Evolutionary conservation across 2,329 filamentous ascomycete genomes (phyloP).

Genomic region (Fusarium metavorans): DNA sequence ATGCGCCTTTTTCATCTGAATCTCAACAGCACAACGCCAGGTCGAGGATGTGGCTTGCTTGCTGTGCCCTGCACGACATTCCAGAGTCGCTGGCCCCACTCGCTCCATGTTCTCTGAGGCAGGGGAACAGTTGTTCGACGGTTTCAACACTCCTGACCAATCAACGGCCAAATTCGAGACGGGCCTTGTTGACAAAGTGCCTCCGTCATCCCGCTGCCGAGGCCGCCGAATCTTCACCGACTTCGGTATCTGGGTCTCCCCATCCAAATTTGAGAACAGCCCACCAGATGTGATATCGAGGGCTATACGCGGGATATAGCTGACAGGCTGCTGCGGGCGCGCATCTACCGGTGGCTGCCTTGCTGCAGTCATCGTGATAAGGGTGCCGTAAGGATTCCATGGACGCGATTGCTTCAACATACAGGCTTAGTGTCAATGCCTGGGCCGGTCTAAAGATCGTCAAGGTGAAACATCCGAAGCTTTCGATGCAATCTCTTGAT

Average conservation of each 20-base stretch:
- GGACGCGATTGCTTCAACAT: neutral
- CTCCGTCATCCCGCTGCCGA: slow-evolving; percentile 36
- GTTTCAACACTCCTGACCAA: slow-evolving; percentile 35
- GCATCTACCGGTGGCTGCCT: neutral
- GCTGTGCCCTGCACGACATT: slow-evolving; percentile 45
- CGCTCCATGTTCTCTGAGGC: slow-evolving; percentile 34
- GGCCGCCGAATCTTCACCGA: slow-evolving; percentile 40
- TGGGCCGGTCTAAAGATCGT: neutral
- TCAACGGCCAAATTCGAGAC: slow-evolving; percentile 13
- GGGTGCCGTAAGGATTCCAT: neutral
- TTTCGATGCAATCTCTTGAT: slow-evolving; percentile 23
- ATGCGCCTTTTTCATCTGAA: neutral
- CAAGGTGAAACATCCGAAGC: slow-evolving; percentile 30
- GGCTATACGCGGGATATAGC: slow-evolving; percentile 1
- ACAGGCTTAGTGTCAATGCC: neutral
- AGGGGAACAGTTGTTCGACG: slow-evolving; percentile 30
- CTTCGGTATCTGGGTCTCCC: slow-evolving; percentile 21
- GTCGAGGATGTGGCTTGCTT: slow-evolving; percentile 38
- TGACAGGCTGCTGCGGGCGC: neutral
- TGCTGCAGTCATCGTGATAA: neutral
- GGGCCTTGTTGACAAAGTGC: slow-evolving; percentile 5
- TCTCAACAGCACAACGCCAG: slow-evolving; percentile 13
- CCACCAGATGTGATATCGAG: slow-evolving; percentile 16
- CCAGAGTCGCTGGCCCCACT: slow-evolving; percentile 39
- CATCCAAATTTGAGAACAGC: slow-evolving; percentile 27